These are phyloP conservation scores for Macroventuria anomochaeta DNA, from an alignment of 2,329 filamentous ascomycete genomes.

Conservation along the genomic window DNA sequence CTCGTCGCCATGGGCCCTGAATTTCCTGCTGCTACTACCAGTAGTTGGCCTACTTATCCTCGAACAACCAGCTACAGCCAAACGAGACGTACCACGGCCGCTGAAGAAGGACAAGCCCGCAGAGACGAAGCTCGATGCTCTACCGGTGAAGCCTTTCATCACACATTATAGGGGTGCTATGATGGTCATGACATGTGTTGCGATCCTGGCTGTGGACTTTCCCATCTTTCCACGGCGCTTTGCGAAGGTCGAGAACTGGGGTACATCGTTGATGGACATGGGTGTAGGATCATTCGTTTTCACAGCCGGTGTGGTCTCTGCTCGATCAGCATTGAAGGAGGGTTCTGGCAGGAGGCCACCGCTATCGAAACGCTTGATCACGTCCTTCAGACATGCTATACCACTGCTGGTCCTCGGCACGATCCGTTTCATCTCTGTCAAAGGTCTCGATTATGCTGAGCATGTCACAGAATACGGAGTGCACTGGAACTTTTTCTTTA, in stretches of 20 bases:
- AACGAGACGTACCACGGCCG: conserved; percentile 26
- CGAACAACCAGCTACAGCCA: conserved; percentile 30
- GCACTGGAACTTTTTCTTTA: conserved; percentile 99
- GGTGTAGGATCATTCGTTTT: conserved; percentile 98
- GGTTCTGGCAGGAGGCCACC: conserved; percentile 58
- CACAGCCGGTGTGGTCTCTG: conserved; percentile 88
- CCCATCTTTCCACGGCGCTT: conserved; percentile 90
- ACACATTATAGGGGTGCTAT: conserved; percentile 90
- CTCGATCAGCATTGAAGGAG: conserved; percentile 77
- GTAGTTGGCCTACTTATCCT: conserved; percentile 66
- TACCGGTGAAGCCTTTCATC: conserved; percentile 89
- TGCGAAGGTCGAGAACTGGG: conserved; percentile 99
- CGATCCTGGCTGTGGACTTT: conserved; percentile 97
- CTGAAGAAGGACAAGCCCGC: conserved; percentile 28
- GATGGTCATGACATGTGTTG: conserved; percentile 87
- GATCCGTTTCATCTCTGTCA: conserved; percentile 84
- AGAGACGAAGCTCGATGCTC: conserved; percentile 51
- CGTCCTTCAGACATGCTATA: conserved; percentile 78
- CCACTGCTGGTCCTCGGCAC: conserved; percentile 82
- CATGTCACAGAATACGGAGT: conserved; percentile 98
- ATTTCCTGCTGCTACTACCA: conserved; percentile 74
- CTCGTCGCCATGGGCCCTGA: conserved; percentile 74
- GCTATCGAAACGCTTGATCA: conserved; percentile 65
- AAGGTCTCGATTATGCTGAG: conserved; percentile 93
- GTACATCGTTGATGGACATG: conserved; percentile 97